Base-by-base conservation (phyloP, 2,329 filamentous ascomycete genomes). In the Ambrosiella beaveri region DNA sequence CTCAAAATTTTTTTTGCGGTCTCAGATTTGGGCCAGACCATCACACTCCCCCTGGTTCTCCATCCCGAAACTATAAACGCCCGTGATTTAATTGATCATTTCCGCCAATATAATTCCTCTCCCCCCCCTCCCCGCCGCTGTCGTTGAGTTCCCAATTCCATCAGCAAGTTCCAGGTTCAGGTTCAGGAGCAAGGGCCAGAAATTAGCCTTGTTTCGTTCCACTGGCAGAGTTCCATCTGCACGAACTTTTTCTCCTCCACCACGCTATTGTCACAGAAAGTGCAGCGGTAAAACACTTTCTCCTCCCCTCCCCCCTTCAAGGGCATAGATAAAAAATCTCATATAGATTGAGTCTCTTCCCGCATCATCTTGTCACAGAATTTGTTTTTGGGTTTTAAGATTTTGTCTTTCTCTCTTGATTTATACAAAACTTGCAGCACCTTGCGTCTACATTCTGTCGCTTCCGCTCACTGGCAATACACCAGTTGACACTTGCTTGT, bases 151-250 rank as follows among this genome's bases (percentile, higher is more conserved):
- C 56, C 58, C 39, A 59, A 50, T 56, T 50, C 56, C 7, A 39
- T 41, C 37, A 54, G 38, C 15, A 55, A 54, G 55, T 60, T 60
- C 58, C 58, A 60, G 58, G 58, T 60, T 60, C 54, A 60, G 58
- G 58, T 60, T 47, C 56, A 59, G 54, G 58, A 57, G 58, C 58
- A 52, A 60, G 55, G 58, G 55, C 58, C n/a, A 57, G 54, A 57
- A 57, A 60, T 55, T 60, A 60, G 58, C 50, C 55, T 57, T 56
- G 58, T 60, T 60, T 60, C 58, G 58, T 52, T 59, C 54, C 35
- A 53, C 40, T 49, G 37, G 54, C 19, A 53, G 56, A 57, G 58
- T 49, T 53, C 38, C 58, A 57, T 57, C 50, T 59, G 44, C 44
- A 47, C n/a, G 44, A 47, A 12, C 44, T 13, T 47, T 27, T 27